These are phyloP conservation scores for Bipolaris victoriae DNA, from an alignment of 2,329 filamentous ascomycete genomes.

Conservation along the genomic window DNA sequence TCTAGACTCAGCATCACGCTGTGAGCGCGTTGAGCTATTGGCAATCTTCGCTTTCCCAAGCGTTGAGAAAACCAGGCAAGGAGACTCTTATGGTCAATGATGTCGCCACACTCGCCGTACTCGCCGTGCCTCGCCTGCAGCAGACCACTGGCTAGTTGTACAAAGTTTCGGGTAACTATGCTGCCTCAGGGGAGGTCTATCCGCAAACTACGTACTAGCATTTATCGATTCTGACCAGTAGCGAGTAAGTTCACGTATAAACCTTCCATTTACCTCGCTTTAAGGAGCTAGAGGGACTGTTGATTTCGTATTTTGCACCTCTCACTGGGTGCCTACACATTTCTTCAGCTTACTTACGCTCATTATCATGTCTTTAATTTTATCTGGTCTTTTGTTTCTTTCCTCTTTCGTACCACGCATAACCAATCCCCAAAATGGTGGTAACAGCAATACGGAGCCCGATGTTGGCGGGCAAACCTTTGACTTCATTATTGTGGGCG, in stretches of 20 bases:
- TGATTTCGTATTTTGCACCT: neutral
- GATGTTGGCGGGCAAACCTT: slow-evolving; percentile 30
- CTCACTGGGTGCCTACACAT: slow-evolving; percentile 4
- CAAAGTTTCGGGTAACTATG: neutral
- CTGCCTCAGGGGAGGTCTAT: slow-evolving; percentile 7
- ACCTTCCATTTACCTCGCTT: slow-evolving; percentile 6
- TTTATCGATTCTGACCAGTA: neutral
- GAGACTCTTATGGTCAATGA: neutral
- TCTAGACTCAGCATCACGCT: too few relatives aligned
- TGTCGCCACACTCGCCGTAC: neutral
- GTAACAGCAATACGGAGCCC: slow-evolving; percentile 14
- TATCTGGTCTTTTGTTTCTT: slow-evolving; percentile 19
- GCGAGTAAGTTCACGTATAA: slow-evolving; percentile 5
- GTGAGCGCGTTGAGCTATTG: too few relatives aligned
- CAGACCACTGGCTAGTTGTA: neutral
- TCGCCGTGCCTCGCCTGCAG: neutral
- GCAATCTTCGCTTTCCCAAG: neutral
- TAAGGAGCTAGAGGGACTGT: neutral
- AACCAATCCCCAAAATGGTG: neutral
- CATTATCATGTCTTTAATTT: slow-evolving; percentile 17
- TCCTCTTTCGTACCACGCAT: slow-evolving; percentile 26
- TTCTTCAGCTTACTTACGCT: slow-evolving; percentile 3
- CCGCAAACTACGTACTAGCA: neutral
- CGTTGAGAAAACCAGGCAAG: neutral
- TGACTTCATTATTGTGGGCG: slow-evolving; percentile 44